Evolutionary conservation across 352 stramenopile species (phyloP).

Genomic region (Phytophthora tubulina): DNA sequence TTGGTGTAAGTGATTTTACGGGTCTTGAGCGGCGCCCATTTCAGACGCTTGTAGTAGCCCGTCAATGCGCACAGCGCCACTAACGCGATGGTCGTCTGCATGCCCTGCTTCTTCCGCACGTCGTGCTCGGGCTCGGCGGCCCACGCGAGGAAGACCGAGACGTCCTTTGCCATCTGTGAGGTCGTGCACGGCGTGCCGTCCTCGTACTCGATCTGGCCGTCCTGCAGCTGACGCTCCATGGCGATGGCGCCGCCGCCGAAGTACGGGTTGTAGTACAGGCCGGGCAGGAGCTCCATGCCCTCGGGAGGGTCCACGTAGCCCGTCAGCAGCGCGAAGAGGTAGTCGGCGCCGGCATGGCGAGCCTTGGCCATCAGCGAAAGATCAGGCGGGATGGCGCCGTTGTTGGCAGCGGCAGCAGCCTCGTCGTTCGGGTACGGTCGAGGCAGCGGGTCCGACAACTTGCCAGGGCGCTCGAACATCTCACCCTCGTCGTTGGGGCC

Average conservation of each 20-base stretch:
- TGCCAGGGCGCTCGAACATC: slow-evolving; percentile 99
- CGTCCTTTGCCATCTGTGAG: slow-evolving; percentile 98
- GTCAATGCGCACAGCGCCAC: slow-evolving; percentile 92
- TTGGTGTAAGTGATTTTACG: slow-evolving; percentile 99
- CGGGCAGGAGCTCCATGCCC: slow-evolving; percentile 85
- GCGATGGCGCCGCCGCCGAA: slow-evolving; percentile 98
- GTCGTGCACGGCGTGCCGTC: slow-evolving; percentile 97
- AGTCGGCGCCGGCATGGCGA: slow-evolving; percentile 95
- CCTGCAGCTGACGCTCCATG: slow-evolving; percentile 98
- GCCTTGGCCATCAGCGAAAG: slow-evolving; percentile 98
- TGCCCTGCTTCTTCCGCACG: slow-evolving; percentile 97
- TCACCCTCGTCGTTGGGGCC: slow-evolving; percentile 98
- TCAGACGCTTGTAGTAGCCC: slow-evolving; percentile 99
- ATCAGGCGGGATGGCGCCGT: slow-evolving; percentile 97
- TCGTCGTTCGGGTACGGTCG: slow-evolving; percentile 98
- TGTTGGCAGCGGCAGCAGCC: slow-evolving; percentile 97
- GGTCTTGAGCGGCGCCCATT: slow-evolving; percentile 98
- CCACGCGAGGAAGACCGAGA: slow-evolving; percentile 98
- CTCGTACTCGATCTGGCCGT: slow-evolving; percentile 98
- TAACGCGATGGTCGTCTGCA: slow-evolving; percentile 95
- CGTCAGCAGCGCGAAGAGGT: slow-evolving; percentile 98
- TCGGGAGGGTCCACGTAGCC: slow-evolving; percentile 97
- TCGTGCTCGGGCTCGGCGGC: slow-evolving; percentile 98
- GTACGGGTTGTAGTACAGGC: slow-evolving; percentile 99
- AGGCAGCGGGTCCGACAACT: slow-evolving; percentile 96